Evolutionary conservation across 768 basidiomycete species (phyloP).

Genomic region (Termitomyces titanicus): DNA sequence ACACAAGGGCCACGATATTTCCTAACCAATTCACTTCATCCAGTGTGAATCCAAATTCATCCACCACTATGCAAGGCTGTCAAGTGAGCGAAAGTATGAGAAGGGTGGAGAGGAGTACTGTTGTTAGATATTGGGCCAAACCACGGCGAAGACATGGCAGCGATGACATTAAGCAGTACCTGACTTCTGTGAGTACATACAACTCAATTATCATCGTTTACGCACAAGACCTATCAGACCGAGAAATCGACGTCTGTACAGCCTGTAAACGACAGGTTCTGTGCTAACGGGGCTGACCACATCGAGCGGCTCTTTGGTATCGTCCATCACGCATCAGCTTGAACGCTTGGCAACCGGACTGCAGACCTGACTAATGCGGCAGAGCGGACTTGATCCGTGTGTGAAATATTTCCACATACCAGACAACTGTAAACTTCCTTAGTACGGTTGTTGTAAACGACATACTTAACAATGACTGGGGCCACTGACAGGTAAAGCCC

Average conservation of each 20-base stretch:
- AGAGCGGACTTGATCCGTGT: background rate
- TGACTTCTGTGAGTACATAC: slow-evolving; percentile 19
- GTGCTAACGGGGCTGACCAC: background rate
- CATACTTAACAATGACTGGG: no score
- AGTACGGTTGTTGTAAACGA: no score
- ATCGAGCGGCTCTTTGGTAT: background rate
- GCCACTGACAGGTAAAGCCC: no score
- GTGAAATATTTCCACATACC: no score
- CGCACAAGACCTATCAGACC: slow-evolving; percentile 63
- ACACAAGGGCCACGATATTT: slow-evolving; percentile 60
- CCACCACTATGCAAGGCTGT: slow-evolving; percentile 37
- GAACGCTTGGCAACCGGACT: no score
- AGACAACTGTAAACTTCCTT: no score
- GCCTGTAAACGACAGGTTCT: slow-evolving; percentile 37
- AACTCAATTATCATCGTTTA: background rate
- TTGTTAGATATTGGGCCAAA: slow-evolving; percentile 79
- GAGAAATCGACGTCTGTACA: slow-evolving; percentile 68
- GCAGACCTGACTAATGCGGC: no score
- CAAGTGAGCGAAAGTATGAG: background rate
- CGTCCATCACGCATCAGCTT: no score
- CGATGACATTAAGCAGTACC: slow-evolving; percentile 60
- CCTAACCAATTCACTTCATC: slow-evolving; percentile 80
- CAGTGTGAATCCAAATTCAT: slow-evolving; percentile 65
- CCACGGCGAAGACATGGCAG: slow-evolving; percentile 74
- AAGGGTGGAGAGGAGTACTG: slow-evolving; percentile 33